These are phyloP conservation scores for Elaeis guineensis DNA, from an alignment of 176 grass and related monocot genomes.

Conservation along the genomic window DNA sequence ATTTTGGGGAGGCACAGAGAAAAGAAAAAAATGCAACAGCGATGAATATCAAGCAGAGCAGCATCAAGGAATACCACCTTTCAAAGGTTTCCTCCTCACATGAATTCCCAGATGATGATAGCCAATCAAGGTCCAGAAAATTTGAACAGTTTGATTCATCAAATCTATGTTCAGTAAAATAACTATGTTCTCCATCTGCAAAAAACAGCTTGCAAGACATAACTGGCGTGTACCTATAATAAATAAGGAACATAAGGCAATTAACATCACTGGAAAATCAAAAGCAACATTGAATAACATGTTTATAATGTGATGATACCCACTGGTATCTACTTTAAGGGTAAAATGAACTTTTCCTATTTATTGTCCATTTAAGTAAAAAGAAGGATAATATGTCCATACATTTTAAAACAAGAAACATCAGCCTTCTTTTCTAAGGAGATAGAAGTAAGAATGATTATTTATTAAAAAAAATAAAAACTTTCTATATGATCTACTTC, in stretches of 20 bases:
- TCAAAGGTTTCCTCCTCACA: slow-evolving; percentile 71
- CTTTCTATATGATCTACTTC: too few relatives aligned
- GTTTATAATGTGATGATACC: too few relatives aligned
- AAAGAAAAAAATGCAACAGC: not conserved
- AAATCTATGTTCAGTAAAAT: slow-evolving; percentile 47
- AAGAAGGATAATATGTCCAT: too few relatives aligned
- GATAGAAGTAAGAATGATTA: too few relatives aligned
- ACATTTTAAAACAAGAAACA: too few relatives aligned
- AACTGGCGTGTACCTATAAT: slow-evolving; percentile 31
- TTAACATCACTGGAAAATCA: not conserved
- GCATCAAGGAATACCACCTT: slow-evolving; percentile 34
- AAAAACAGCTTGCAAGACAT: slow-evolving; percentile 41
- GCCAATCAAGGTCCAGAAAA: slow-evolving; percentile 80
- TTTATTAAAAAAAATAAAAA: too few relatives aligned
- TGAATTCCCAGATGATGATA: slow-evolving; percentile 87
- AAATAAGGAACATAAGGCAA: slow-evolving; percentile 1
- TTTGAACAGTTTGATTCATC: slow-evolving; percentile 75
- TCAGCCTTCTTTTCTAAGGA: too few relatives aligned
- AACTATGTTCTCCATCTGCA: slow-evolving; percentile 45
- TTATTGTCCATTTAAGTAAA: too few relatives aligned
- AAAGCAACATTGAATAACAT: not conserved
- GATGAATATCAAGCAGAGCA: not conserved
- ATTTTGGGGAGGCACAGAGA: not conserved
- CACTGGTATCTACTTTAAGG: too few relatives aligned
- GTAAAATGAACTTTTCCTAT: too few relatives aligned